These are phyloP conservation scores for Cryoendolithus antarcticus DNA, from an alignment of 2,329 filamentous ascomycete species.

Conservation along the genomic window DNA sequence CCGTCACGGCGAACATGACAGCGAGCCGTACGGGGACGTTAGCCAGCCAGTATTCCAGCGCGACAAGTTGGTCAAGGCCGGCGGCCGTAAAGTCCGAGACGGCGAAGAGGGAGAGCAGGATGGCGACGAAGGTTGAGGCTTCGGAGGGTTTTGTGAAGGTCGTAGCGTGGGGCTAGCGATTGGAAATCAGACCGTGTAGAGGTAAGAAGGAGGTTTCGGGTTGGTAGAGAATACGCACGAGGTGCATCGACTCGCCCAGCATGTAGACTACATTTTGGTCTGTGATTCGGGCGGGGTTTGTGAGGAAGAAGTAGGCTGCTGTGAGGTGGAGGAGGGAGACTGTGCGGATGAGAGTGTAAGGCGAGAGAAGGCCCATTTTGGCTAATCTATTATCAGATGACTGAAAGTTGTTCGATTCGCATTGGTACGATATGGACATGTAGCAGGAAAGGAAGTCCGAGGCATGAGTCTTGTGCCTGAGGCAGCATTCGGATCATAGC, in stretches of 20 bases:
- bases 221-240: conserved; percentile 41
- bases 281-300: conserved; percentile 56
- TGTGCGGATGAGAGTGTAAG: conserved; percentile 66
- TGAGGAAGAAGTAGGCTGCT: conserved; percentile 72
- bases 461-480: too few relatives aligned
- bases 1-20: conserved; percentile 48
- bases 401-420: too few relatives aligned
- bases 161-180: conserved; percentile 47
- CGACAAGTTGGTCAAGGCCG: conserved; percentile 30
- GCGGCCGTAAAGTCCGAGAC: conserved; percentile 35
- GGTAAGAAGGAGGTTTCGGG: not conserved
- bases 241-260: conserved; percentile 69
- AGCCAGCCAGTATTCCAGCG: conserved; percentile 35
- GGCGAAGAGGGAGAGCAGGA: conserved; percentile 54
- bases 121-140: conserved; percentile 51
- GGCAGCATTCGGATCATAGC: too few relatives aligned
- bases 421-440: too few relatives aligned
- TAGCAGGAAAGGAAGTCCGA: too few relatives aligned
- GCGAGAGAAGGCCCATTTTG: conserved; percentile 67
- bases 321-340: conserved; percentile 77
- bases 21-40: conserved; percentile 52
- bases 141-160: conserved; percentile 57
- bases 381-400: too few relatives aligned
- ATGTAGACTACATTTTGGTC: conserved; percentile 73
- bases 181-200: conserved; percentile 1